phyloP scores from a whole-genome alignment of 2,329 filamentous ascomycete genomes.

The Nothophoma quercina region DNA sequence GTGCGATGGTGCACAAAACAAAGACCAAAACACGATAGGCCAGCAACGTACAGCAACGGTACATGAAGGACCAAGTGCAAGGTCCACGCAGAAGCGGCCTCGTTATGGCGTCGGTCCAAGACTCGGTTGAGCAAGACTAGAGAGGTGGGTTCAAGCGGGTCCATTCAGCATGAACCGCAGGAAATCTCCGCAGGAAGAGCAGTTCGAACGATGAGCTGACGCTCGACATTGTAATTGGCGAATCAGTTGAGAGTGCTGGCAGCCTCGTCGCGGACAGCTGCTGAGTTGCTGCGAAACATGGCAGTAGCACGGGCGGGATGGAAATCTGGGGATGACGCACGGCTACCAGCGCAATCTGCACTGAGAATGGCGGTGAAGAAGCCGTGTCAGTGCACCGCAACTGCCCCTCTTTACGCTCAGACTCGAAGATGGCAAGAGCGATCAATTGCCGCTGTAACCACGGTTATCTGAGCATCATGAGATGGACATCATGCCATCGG shows the following conservation, averaged over 20 bases:
- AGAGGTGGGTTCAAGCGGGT: constrained; percentile 14
- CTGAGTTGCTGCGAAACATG: constrained; percentile 21
- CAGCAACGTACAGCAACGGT: constrained; percentile 31
- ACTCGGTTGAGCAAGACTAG: constrained; percentile 29
- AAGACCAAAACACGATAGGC: constrained; percentile 37
- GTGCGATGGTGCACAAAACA: constrained; percentile 28
- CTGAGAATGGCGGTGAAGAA: constrained; percentile 32
- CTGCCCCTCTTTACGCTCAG: constrained; percentile 27
- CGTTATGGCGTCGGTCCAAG: constrained; percentile 41
- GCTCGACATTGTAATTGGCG: constrained; percentile 6
- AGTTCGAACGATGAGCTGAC: constrained; percentile 11
- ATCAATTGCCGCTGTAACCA: constrained; percentile 11
- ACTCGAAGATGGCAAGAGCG: constrained; percentile 11
- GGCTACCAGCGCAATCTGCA: constrained; percentile 35
- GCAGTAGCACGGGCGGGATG: constrained; percentile 29
- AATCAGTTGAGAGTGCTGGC: constrained; percentile 10
- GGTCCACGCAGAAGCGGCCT: constrained; percentile 34
- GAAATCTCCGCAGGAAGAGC: constrained; percentile 16
- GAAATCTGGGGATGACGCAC: constrained; percentile 39
- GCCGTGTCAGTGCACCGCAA: constrained; percentile 26
- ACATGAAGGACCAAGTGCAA: constrained; percentile 32
- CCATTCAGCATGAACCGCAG: constrained; percentile 18
- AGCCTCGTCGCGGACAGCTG: constrained; percentile 16
- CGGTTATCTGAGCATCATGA: constrained; percentile 2
- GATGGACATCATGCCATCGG: not conserved